Evolutionary conservation across 148 eudicot genomes (phyloP).

Genomic region (Rhododendron ferrugineum): DNA sequence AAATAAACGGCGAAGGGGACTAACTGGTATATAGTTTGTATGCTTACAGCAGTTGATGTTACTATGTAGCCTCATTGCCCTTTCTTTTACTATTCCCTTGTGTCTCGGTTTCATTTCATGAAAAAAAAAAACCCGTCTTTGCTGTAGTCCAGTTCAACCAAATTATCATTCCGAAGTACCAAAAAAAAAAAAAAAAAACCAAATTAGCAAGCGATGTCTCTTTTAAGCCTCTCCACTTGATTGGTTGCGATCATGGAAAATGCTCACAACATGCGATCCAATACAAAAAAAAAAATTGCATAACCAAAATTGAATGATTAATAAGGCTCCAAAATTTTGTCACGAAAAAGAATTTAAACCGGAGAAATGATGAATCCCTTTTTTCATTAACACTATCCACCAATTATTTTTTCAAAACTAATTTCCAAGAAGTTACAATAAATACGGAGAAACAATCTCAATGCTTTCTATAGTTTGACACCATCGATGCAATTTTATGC

Average conservation of each 20-base stretch:
- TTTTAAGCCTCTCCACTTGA: too few relatives aligned
- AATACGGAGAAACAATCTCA: background rate
- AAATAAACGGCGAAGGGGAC: background rate
- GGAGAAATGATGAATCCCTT: background rate
- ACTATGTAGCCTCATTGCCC: too few relatives aligned
- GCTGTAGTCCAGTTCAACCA: too few relatives aligned
- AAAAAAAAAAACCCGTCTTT: too few relatives aligned
- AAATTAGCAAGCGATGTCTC: too few relatives aligned
- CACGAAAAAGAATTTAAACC: background rate
- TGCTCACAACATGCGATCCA: background rate
- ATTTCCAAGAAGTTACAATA: background rate
- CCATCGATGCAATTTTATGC: conserved; percentile 48
- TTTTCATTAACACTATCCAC: background rate
- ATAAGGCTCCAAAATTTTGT: background rate
- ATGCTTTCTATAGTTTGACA: conserved; percentile 17
- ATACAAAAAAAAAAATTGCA: background rate
- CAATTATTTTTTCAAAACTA: background rate
- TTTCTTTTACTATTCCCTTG: too few relatives aligned
- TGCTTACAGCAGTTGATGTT: background rate
- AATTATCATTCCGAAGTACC: too few relatives aligned
- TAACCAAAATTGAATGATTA: background rate
- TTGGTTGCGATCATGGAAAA: background rate
- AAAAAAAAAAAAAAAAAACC: too few relatives aligned
- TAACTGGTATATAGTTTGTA: background rate
- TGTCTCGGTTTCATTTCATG: too few relatives aligned